Base-by-base conservation (phyloP, 805 yeast species). In the Metschnikowia lochheadii region DNA sequence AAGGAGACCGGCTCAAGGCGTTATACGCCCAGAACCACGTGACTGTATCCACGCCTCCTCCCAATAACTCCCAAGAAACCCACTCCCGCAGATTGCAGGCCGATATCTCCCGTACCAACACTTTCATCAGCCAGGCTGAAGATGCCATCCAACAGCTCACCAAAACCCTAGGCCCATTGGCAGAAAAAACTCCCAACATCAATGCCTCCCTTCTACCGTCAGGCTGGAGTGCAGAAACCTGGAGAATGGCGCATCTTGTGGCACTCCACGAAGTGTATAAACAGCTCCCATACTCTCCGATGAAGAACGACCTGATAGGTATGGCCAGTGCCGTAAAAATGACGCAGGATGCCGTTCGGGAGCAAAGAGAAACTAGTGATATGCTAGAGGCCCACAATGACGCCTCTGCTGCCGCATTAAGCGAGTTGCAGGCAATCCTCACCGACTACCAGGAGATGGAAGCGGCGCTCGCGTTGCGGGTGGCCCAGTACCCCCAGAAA, bases 241-340 rank as follows among this genome's bases (percentile, higher is more conserved):
- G 15, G 23, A 21, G 45, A 23, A 29, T 39, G n/a, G 55, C 48
- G 17, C 55, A 51, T 39, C 44, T 51, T 23, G 44, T 56, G 34
- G 58, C 60, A 20, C 56, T 52, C 11, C 18, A 50, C 31, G 60
- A 54, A 20, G 56, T 49, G 5, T 56, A 51, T 36, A 39, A 41
- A 20, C 49, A 44, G 36, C 54, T 58, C 35, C 57, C 61, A 3
- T 58, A 56, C 37, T 39, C 48, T 34, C 51, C 60, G 14, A 50
- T 49, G 50, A 58, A 56, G 39, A 56, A 53, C 48, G 61, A 58
- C 29, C 58, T 55, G 59, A 58, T 58, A 14, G 61, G 60, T n/a
- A 58, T 58, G 18, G 61, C 60, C 26, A 52, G 56, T 13, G 61
- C 60, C 10, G 53, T 56, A 15, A 53, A 51, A 6, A 31, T 53